Base-by-base conservation (phyloP, 257 asterid species). In the Nyctanthes arbortristis region DNA sequence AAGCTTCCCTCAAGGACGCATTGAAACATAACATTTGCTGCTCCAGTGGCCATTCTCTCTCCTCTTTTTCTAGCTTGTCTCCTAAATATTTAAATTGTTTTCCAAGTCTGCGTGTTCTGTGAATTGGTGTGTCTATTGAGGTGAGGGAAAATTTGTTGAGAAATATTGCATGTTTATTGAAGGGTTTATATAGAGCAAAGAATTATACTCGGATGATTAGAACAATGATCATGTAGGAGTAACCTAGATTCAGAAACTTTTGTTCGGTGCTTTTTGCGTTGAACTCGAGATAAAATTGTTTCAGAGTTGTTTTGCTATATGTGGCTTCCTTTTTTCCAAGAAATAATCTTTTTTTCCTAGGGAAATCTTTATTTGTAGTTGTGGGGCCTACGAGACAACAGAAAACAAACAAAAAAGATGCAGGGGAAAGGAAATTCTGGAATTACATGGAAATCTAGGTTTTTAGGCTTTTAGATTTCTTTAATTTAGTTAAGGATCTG, bases 21-120 rank as follows among this genome's bases (percentile, higher is more conserved):
- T 14, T 66, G 69, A 30, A 80, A 18, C 73, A 77, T 63, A 37
- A 69, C 1, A 52, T 63, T 75, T 6, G 76, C 78, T 68, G 81
- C 81, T 79, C 54, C 68, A 64, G 63, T 69, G 59, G 78, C 73
- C 87, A 84, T 84, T 63, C 52, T 63, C 13, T 52, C 29, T 65
- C 35, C 64, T 39, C 65, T 28, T 22, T 72, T 36, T 60, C 60
- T 39, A n/a, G 65, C 61, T 49, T 30, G 31, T 45, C 31, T 67
- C 39, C 16, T 24, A 24, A 39, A 39, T 34, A 1, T 36, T 28
- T 4, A 14, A 30, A n/a, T n/a, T n/a, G n/a, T n/a, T n/a, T n/a
- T n/a, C n/a, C n/a, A n/a, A n/a, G n/a, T n/a, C n/a, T 24, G 56
- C 11, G 59, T 20, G 14, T 49, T 49, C 34, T 43, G 57, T 57